Percentiles rank a stretch among this genome's conserved stretches.
phyloP scores from a whole-genome alignment of 2,329 filamentous ascomycete genomes.

The Thielaviopsis euricoi region DNA sequence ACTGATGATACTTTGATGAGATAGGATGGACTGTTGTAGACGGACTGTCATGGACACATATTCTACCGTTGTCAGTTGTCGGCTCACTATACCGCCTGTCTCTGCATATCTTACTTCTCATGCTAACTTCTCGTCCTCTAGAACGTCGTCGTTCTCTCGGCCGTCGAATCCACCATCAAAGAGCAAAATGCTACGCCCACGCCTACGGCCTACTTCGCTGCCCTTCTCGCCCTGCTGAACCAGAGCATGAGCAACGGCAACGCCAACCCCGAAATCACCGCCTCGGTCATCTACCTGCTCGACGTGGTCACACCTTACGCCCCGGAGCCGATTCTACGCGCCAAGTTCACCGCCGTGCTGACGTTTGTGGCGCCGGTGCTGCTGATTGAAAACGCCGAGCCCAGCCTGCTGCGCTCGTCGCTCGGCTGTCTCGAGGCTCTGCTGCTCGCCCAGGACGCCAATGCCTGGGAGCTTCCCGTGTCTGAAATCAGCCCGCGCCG shows the following conservation, averaged over 20 bases:
- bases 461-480: slow-evolving; percentile 74
- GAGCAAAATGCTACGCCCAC: slow-evolving; percentile 73
- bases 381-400: slow-evolving; percentile 64
- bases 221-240: slow-evolving; percentile 73
- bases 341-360: slow-evolving; percentile 91
- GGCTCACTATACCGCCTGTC: no score
- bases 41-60: no score
- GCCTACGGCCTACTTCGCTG: slow-evolving; percentile 86
- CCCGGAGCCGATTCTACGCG: slow-evolving; percentile 71
- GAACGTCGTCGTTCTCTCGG: slow-evolving; percentile 74
- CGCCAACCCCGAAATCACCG: slow-evolving; percentile 66
- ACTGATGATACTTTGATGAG: no score
- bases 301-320: slow-evolving; percentile 78
- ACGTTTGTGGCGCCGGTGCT: slow-evolving; percentile 72
- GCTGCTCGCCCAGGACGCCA: slow-evolving; percentile 70
- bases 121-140: slow-evolving; percentile 21
- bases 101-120: no score
- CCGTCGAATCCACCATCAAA: slow-evolving; percentile 82
- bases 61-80: no score
- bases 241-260: slow-evolving; percentile 55
- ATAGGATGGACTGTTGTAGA: no score
- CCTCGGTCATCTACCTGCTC: slow-evolving; percentile 86
- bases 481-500: slow-evolving; percentile 72
- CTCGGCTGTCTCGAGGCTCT: slow-evolving; percentile 92
- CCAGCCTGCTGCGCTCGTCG: slow-evolving; percentile 68